Conservation (phyloP, 345 rosid genomes). For the Microcos paniculata region DNA sequence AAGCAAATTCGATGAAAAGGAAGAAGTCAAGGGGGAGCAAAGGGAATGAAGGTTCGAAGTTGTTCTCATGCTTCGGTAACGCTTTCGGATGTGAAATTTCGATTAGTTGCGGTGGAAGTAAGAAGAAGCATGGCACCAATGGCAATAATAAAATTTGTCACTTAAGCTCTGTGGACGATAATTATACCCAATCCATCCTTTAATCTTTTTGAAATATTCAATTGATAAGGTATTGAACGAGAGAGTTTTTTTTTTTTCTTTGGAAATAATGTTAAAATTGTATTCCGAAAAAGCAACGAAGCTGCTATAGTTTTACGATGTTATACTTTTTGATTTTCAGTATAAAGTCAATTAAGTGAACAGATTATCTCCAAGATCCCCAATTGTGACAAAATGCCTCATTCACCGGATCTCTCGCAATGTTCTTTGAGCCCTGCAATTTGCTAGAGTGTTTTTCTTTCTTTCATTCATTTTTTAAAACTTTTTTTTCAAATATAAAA, state of each 20-base stretch:
- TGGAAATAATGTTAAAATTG: neutral
- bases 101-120: conserved; percentile 71
- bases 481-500: too few species aligned
- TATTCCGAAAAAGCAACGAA: too few species aligned
- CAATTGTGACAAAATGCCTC: too few species aligned
- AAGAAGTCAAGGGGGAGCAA: conserved; percentile 22
- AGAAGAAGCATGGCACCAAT: conserved; percentile 32
- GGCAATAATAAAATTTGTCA: conserved; percentile 37
- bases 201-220: neutral
- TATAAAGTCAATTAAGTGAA: too few species aligned
- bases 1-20: conserved; percentile 15
- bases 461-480: too few species aligned
- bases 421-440: too few species aligned
- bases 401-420: too few species aligned
- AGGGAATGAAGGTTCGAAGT: conserved; percentile 27
- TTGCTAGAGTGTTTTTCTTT: too few species aligned
- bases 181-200: conserved; percentile 22
- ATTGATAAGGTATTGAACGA: neutral
- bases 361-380: too few species aligned
- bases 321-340: too few species aligned
- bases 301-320: too few species aligned
- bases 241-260: neutral
- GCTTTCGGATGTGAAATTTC: conserved; percentile 79
- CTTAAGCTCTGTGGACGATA: conserved; percentile 50
- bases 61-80: conserved; percentile 84